Evolutionary conservation across 768 basidiomycete genomes (phyloP).

Genomic region (Trametes punicea): DNA sequence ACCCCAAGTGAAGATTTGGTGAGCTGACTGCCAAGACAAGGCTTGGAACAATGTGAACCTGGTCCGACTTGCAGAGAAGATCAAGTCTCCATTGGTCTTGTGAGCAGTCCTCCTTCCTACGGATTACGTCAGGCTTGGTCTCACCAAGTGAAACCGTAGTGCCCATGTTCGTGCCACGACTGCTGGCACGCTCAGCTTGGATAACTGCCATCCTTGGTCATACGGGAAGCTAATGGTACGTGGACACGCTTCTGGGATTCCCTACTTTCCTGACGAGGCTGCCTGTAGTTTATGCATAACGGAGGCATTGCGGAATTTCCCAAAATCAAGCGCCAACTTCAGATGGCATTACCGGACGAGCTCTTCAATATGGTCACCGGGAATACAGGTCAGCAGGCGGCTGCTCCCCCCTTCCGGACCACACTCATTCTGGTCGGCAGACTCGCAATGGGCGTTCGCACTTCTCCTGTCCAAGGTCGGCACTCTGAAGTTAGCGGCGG

Average conservation of each 20-base stretch:
- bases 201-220: conserved; percentile 94
- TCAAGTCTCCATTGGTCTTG: conserved; percentile 95
- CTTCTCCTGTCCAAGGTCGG: conserved; percentile 79
- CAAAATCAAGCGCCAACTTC: conserved; percentile 77
- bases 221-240: conserved; percentile 89
- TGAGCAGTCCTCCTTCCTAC: conserved; percentile 35
- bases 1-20: background rate
- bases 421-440: conserved; percentile 34
- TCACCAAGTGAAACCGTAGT: conserved; percentile 33
- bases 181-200: conserved; percentile 83
- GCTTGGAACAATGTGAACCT: conserved; percentile 98
- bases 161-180: conserved; percentile 95
- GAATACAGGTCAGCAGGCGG: conserved; percentile 87
- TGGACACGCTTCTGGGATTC: conserved; percentile 2
- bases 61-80: conserved; percentile 92
- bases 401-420: background rate
- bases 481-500: background rate
- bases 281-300: conserved; percentile 91
- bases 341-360: conserved; percentile 72
- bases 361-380: conserved; percentile 87
- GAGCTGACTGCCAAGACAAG: conserved; percentile 36
- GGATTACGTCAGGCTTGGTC: too few species aligned
- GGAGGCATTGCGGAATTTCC: conserved; percentile 87
- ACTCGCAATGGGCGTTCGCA: conserved; percentile 98
- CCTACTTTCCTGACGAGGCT: background rate